phyloP scores from a whole-genome alignment of 768 basidiomycete species.

The Paxillus involutus region DNA sequence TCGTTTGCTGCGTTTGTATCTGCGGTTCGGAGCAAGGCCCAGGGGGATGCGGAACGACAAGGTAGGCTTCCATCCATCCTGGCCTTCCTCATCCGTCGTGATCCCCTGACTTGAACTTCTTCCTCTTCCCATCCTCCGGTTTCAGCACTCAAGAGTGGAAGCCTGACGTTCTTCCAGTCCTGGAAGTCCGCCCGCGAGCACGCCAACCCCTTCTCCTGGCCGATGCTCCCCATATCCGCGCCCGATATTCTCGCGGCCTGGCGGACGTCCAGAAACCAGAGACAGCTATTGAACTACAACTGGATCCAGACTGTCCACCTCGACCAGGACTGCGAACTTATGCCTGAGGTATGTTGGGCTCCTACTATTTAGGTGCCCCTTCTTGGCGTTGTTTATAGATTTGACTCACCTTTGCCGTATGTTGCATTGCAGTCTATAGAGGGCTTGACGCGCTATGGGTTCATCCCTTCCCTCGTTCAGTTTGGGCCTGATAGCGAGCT shows the following conservation, averaged over 20 bases:
- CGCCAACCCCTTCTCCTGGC: constrained; percentile 33
- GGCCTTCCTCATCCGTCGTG: neutral
- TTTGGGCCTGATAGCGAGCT: constrained; percentile 24
- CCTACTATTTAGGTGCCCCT: neutral
- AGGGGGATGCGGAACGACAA: constrained; percentile 24
- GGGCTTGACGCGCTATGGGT: constrained; percentile 26
- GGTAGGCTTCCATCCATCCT: constrained; percentile 15
- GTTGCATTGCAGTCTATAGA: constrained; percentile 22
- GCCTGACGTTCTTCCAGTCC: constrained; percentile 28
- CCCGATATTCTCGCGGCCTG: constrained; percentile 28
- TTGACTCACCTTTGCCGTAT: neutral
- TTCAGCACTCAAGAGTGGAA: constrained; percentile 18
- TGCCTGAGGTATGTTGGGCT: constrained; percentile 13
- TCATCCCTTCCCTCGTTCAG: constrained; percentile 20
- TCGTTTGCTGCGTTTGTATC: constrained; percentile 26
- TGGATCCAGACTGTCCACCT: constrained; percentile 31
- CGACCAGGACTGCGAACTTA: constrained; percentile 27
- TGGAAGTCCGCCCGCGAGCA: constrained; percentile 34
- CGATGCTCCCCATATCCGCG: constrained; percentile 26
- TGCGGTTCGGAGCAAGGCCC: constrained; percentile 22
- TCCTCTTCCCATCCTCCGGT: neutral
- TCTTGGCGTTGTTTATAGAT: neutral
- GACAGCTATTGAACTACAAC: constrained; percentile 29
- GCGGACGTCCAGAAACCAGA: constrained; percentile 22
- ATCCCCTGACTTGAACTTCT: neutral